A percentile compares a stretch with the other conserved stretches of the same genome.
These are phyloP conservation scores for Penicillium fuscoglaucum DNA, from an alignment of 2,329 filamentous ascomycete genomes.

Conservation along the genomic window DNA sequence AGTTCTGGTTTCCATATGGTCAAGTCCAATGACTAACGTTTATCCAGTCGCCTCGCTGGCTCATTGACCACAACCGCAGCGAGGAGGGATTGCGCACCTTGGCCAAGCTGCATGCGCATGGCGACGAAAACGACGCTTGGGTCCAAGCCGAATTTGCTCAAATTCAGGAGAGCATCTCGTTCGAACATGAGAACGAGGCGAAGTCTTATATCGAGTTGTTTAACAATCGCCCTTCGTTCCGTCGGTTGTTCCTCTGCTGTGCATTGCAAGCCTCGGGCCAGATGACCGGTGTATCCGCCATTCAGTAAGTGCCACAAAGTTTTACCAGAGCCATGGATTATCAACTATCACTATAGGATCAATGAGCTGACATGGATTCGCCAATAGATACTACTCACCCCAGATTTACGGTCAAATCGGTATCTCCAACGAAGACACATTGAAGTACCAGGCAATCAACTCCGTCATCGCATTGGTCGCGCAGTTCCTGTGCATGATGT, in stretches of 20 bases:
- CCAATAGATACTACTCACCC: conserved; percentile 62
- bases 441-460: conserved; percentile 76
- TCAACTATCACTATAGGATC: too few relatives aligned
- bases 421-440: conserved; percentile 63
- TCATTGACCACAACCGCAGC: conserved; percentile 68
- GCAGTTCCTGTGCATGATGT: conserved; percentile 66
- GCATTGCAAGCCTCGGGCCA: conserved; percentile 70
- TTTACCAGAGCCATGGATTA: too few relatives aligned
- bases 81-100: conserved; percentile 67
- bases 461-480: conserved; percentile 69
- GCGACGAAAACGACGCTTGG: conserved; percentile 65
- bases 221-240: conserved; percentile 64
- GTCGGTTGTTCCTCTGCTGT: conserved; percentile 68
- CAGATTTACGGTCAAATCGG: conserved; percentile 68
- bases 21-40: not conserved
- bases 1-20: not conserved
- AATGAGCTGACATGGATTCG: not conserved
- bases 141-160: conserved; percentile 71
- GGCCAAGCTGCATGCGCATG: conserved; percentile 68
- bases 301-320: conserved; percentile 52
- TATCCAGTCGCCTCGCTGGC: conserved; percentile 62
- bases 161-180: conserved; percentile 66
- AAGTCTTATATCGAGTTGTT: conserved; percentile 72
- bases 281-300: conserved; percentile 74
- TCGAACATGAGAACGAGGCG: conserved; percentile 67